phyloP scores from a whole-genome alignment of 805 yeast species.

The Saccharomycopsis babjevae region DNA sequence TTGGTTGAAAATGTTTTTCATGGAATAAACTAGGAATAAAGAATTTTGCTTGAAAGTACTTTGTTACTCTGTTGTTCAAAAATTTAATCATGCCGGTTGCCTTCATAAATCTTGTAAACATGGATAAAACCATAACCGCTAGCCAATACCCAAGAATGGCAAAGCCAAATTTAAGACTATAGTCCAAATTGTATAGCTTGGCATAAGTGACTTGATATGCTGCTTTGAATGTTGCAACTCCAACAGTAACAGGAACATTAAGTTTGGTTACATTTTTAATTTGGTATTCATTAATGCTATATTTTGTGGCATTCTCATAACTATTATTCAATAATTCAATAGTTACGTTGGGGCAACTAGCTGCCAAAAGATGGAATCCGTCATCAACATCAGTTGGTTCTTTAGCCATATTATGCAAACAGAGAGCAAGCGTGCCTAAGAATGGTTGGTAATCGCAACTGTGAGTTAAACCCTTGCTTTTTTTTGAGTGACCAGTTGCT shows the following conservation, averaged over 20 bases:
- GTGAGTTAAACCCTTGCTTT: not conserved
- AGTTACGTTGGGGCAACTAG: conserved; percentile 5
- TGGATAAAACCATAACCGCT: conserved; percentile 6
- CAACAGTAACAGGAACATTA: conserved; percentile 6
- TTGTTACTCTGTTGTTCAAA: conserved; percentile 3
- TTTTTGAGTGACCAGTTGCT: not conserved
- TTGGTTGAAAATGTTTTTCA: conserved; percentile 21
- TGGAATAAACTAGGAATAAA: conserved; percentile 24
- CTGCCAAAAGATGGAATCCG: not conserved
- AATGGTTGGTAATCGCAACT: conserved; percentile 5
- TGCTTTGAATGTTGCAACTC: conserved; percentile 1
- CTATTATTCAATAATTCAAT: not conserved
- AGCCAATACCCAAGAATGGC: conserved; percentile 16
- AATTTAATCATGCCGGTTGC: conserved; percentile 8
- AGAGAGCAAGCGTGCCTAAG: conserved; percentile 8
- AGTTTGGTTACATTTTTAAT: not conserved
- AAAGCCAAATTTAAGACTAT: conserved; percentile 5
- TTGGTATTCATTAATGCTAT: conserved; percentile 5
- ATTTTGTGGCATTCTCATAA: conserved; percentile 15
- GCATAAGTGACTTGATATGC: not conserved
- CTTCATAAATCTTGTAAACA: conserved; percentile 4
- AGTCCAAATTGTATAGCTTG: not conserved
- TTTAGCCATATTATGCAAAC: conserved; percentile 5
- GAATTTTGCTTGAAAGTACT: conserved; percentile 21
- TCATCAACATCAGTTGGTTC: not conserved